Evolutionary conservation across 2,329 filamentous ascomycete genomes (phyloP).

Genomic region (Fusarium kyushuense): DNA sequence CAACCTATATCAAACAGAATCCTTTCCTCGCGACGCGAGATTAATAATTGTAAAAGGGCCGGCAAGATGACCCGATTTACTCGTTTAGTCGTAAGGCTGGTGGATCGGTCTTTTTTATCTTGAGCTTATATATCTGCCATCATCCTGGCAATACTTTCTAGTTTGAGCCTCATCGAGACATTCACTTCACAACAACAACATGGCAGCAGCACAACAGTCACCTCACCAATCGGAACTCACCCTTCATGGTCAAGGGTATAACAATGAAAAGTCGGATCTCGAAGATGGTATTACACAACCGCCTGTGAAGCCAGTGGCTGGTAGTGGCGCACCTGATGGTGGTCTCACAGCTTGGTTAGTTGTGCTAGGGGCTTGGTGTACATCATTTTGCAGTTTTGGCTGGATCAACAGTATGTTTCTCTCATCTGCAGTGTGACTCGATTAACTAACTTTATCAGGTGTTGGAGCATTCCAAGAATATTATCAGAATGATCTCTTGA

Average conservation of each 20-base stretch:
- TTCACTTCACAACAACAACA: not conserved
- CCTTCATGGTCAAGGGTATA: conserved; percentile 13
- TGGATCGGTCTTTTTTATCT: not conserved
- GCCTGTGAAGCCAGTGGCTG: not conserved
- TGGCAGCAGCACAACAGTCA: conserved; percentile 12
- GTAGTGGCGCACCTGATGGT: conserved; percentile 26
- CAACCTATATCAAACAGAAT: not conserved
- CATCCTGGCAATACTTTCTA: not conserved
- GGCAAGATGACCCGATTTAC: not conserved
- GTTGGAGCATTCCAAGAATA: conserved; percentile 69
- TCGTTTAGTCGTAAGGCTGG: conserved; percentile 1
- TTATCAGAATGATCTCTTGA: conserved; percentile 64
- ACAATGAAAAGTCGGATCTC: conserved; percentile 26
- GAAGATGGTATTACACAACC: conserved; percentile 22
- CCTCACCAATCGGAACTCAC: conserved; percentile 28
- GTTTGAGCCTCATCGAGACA: conserved; percentile 18
- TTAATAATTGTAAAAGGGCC: conserved; percentile 5
- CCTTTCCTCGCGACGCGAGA: conserved; percentile 24
- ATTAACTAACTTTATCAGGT: conserved; percentile 40
- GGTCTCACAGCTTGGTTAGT: conserved; percentile 54
- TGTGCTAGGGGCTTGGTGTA: conserved; percentile 57
- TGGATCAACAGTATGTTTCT: conserved; percentile 59
- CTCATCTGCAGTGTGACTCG: not conserved
- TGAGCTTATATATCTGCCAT: conserved; percentile 16
- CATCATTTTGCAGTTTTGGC: conserved; percentile 57